These are phyloP conservation scores for Fusarium succisae DNA, from an alignment of 2,329 filamentous ascomycete genomes.

Conservation along the genomic window DNA sequence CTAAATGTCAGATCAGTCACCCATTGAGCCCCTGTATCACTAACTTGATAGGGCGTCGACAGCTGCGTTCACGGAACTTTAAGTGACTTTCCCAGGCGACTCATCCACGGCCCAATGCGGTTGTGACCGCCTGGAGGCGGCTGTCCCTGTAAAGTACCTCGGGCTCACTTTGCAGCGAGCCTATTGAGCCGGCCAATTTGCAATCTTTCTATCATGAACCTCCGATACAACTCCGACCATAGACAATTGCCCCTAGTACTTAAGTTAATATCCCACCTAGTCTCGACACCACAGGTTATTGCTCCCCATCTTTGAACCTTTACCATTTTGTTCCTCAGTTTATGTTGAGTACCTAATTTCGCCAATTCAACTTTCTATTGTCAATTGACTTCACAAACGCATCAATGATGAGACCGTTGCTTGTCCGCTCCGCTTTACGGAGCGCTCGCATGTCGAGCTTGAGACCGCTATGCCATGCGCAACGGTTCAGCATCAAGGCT, in stretches of 20 bases:
- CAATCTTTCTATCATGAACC: constrained; percentile 29
- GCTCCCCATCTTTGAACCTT: constrained; percentile 2
- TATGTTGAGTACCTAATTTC: neutral
- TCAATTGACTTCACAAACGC: constrained; percentile 14
- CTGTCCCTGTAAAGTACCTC: constrained; percentile 38
- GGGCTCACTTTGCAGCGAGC: constrained; percentile 21
- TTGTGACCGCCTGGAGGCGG: constrained; percentile 41
- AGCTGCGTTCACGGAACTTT: constrained; percentile 28
- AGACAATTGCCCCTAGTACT: constrained; percentile 27
- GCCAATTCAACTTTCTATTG: neutral
- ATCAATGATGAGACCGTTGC: constrained; percentile 45
- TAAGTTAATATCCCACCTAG: constrained; percentile 25
- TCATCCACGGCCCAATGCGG: constrained; percentile 37
- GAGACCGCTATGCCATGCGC: constrained; percentile 43
- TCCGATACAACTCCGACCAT: constrained; percentile 43
- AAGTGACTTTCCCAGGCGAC: constrained; percentile 23
- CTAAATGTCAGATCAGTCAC: constrained; percentile 8
- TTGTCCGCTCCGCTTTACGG: constrained; percentile 47
- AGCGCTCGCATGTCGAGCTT: constrained; percentile 53
- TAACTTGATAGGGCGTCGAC: constrained; percentile 14
- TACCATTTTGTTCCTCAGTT: neutral
- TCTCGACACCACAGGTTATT: neutral
- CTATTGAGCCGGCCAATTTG: constrained; percentile 35
- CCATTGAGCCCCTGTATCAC: constrained; percentile 1
- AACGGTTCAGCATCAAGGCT: constrained; percentile 63